Percentiles rank a stretch among this genome's conserved stretches.
phyloP scores from a whole-genome alignment of 2,329 filamentous ascomycete species.

The Pyrenochaeta sp. region DNA sequence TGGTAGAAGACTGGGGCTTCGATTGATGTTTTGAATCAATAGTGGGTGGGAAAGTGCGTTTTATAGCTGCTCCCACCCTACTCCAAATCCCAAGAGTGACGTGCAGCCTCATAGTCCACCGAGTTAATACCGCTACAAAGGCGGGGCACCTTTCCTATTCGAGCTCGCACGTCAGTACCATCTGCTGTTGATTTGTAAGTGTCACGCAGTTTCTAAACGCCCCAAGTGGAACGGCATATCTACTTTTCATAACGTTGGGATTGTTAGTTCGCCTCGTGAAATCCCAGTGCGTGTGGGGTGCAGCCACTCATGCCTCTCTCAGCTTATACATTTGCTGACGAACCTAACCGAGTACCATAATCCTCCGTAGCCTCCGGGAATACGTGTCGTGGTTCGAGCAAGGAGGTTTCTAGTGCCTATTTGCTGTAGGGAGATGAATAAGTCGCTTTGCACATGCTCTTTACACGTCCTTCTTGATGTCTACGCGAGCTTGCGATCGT shows the following conservation, averaged over 20 bases:
- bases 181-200: conserved; percentile 32
- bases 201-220: conserved; percentile 1
- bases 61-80: conserved; percentile 36
- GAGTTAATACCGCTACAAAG: too few species aligned
- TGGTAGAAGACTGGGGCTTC: not conserved
- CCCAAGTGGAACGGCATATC: not conserved
- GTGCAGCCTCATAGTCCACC: conserved; percentile 16
- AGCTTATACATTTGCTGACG: conserved; percentile 15
- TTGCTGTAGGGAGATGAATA: too few species aligned
- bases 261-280: too few species aligned
- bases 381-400: too few species aligned
- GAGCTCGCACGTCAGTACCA: conserved; percentile 7
- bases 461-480: too few species aligned
- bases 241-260: not conserved
- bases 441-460: too few species aligned
- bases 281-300: conserved; percentile 1
- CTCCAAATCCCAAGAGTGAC: conserved; percentile 26
- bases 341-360: conserved; percentile 3
- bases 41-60: conserved; percentile 11
- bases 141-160: conserved; percentile 26
- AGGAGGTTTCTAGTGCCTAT: too few species aligned
- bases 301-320: not conserved
- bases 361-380: too few species aligned
- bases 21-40: conserved; percentile 6
- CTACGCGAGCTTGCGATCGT: too few species aligned